Percentiles rank a stretch among this genome's conserved stretches.
These are phyloP conservation scores for Penicillium argentinense DNA, from an alignment of 495 filamentous ascomycete genomes.

Conservation along the genomic window DNA sequence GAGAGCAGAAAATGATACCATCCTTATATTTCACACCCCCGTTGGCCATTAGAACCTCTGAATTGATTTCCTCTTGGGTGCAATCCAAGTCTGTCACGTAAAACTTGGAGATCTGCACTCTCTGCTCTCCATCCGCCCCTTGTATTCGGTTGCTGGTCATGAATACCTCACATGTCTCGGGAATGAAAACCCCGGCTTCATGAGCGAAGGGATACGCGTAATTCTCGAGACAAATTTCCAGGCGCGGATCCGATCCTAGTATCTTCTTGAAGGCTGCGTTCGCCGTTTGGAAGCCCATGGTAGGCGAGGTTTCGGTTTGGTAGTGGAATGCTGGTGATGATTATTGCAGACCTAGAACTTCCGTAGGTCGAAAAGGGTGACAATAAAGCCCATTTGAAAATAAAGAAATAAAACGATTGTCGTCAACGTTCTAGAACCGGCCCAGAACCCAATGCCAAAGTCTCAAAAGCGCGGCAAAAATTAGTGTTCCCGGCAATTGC, in stretches of 20 bases:
- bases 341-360: neutral
- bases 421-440: neutral
- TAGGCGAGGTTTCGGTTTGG: neutral
- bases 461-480: no score
- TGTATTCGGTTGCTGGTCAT: slow-evolving; percentile 51
- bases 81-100: slow-evolving; percentile 20
- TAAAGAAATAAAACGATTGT: neutral
- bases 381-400: neutral
- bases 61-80: slow-evolving; percentile 23
- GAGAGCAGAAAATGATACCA: slow-evolving; percentile 49
- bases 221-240: slow-evolving; percentile 35
- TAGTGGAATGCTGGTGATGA: no score
- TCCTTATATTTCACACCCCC: slow-evolving; percentile 50
- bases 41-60: slow-evolving; percentile 54
- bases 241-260: slow-evolving; percentile 28
- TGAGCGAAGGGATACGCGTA: slow-evolving; percentile 52
- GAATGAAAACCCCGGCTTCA: slow-evolving; percentile 58
- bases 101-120: slow-evolving; percentile 36
- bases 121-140: slow-evolving; percentile 16
- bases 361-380: neutral
- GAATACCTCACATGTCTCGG: slow-evolving; percentile 49
- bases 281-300: slow-evolving; percentile 18
- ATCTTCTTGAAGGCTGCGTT: slow-evolving; percentile 31
- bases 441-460: neutral
- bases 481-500: no score